Evolutionary conservation across 257 asterid genomes (phyloP), one percentile per base, ranked within the genome.

Genomic region (Verbena officinalis): DNA sequence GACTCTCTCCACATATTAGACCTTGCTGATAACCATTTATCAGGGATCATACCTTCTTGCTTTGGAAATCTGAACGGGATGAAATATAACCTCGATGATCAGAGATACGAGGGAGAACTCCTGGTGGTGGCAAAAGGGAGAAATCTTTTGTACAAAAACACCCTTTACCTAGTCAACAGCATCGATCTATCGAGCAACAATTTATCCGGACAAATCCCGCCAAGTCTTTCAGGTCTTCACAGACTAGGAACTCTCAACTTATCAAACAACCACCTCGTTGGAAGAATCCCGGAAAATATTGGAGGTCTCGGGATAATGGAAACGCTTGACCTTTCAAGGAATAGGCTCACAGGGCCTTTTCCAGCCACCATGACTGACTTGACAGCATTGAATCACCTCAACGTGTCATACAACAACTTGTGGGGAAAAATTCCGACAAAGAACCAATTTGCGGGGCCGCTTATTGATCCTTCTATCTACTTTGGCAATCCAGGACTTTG

Each of bases 391-490:
- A 71, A 50, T 45, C 75, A 78, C 51, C 43, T 75, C 50, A 78
- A 78, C 50, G 24, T 78, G 40, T 78, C 83, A 17, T 59, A 62
- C 40, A 75, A 78, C 23, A 75, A 71, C n/a, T 52, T 78, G 54
- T 67, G 80, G 0, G 84, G 78, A 14, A 56, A 14, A 69, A 75
- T 78, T 62, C 84, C 80, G 14, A 71, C 65, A 1, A 67, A 69
- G 4, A 63, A 75, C 23, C 78, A 75, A 71, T 52, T n/a, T 78
- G 15, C 60, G 38, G n/a, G n/a, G 8, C 63, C 76, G 15, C 59
- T 76, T 20, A 27, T 27, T 51, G 84, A 79, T 72, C 72, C 72
- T 23, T 67, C 77, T 2, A 59, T 75, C 33, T 78, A 67, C 16
- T 59, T 50, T 20, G 78, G 78, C 15, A 78, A 78, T 52, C 20